Evolutionary conservation across 83 land plant species (phyloP).

Genomic region (Thuja plicata): DNA sequence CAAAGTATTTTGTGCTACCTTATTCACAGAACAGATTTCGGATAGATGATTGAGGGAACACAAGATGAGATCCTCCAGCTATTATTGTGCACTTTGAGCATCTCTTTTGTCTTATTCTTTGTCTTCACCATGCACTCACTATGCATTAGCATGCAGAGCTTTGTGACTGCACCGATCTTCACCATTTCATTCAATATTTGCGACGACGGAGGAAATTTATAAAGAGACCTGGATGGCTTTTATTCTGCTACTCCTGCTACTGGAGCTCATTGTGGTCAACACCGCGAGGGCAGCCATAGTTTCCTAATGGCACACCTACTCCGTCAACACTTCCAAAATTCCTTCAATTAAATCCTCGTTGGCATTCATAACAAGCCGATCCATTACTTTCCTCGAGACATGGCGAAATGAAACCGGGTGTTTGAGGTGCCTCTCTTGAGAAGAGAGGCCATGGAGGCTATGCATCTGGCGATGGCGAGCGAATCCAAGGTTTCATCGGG

Average conservation of each 20-base stretch:
- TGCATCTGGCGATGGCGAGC: not conserved
- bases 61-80: not conserved
- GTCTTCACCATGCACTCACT: too few species aligned
- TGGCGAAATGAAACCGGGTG: constrained; percentile 22
- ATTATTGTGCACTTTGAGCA: too few species aligned
- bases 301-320: constrained; percentile 25
- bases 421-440: constrained; percentile 31
- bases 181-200: constrained; percentile 38
- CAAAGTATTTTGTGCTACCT: too few species aligned
- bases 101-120: too few species aligned
- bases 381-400: constrained; percentile 20
- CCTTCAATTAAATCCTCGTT: constrained; percentile 25
- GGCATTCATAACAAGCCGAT: constrained; percentile 11
- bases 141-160: too few species aligned
- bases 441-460: constrained; percentile 15
- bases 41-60: too few species aligned
- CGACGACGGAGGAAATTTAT: constrained; percentile 25
- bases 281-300: constrained; percentile 36
- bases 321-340: constrained; percentile 21
- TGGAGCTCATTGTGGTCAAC: constrained; percentile 24
- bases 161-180: constrained; percentile 37
- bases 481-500: constrained; percentile 15
- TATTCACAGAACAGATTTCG: too few species aligned
- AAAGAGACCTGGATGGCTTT: constrained; percentile 41
- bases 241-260: constrained; percentile 47